A percentile compares a stretch with the other conserved stretches of the same genome.
phyloP scores from a whole-genome alignment of 192 early-diverging fungal species.

The Umbelopsis sp. region DNA sequence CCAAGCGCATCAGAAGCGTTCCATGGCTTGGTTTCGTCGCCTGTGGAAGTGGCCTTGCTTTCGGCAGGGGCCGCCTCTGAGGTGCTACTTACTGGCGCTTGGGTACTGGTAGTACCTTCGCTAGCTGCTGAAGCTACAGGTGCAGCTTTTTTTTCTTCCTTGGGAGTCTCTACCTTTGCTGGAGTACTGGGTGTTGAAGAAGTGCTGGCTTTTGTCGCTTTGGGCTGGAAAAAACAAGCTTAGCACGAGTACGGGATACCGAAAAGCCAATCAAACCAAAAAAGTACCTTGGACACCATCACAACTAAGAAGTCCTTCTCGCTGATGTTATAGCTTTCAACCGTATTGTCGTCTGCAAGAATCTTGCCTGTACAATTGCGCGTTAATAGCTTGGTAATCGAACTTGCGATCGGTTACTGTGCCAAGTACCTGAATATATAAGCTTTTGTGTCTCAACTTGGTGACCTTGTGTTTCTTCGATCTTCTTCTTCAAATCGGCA shows the following conservation, averaged over 20 bases:
- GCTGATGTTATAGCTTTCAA: conserved; percentile 74
- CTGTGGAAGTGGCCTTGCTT: conserved; percentile 46
- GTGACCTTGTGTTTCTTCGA: conserved; percentile 73
- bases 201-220: conserved; percentile 26
- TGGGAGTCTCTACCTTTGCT: not conserved
- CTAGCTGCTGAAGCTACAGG: conserved; percentile 48
- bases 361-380: conserved; percentile 74
- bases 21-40: not conserved
- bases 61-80: conserved; percentile 47
- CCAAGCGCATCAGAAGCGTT: conserved; percentile 3
- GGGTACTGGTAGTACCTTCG: conserved; percentile 39
- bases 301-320: conserved; percentile 96
- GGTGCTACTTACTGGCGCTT: conserved; percentile 34
- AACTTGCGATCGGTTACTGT: not conserved
- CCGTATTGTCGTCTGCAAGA: conserved; percentile 73
- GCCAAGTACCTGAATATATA: conserved; percentile 77
- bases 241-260: not conserved
- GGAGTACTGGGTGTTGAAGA: conserved; percentile 36
- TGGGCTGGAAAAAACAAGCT: conserved; percentile 25
- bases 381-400: not conserved
- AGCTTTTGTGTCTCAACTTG: conserved; percentile 79
- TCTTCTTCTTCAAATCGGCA: conserved; percentile 74
- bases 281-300: conserved; percentile 86
- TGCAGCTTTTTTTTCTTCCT: not conserved
- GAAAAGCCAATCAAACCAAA: not conserved